These are phyloP conservation scores for Penicillium canescens DNA, from an alignment of 495 filamentous ascomycete genomes.

Conservation along the genomic window DNA sequence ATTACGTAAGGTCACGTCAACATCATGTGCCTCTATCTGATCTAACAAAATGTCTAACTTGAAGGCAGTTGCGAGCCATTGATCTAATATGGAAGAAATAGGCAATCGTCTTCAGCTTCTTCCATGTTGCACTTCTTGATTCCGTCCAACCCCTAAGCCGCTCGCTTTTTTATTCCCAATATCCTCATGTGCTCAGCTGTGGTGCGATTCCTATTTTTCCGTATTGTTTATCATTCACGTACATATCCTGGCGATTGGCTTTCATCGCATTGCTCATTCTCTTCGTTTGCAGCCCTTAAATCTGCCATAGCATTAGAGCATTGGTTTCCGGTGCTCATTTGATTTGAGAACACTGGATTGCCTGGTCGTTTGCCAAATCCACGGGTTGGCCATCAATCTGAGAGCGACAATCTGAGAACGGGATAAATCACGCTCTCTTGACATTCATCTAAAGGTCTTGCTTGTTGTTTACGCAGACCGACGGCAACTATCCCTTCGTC, in stretches of 20 bases:
- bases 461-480: too few species aligned
- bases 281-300: slow-evolving; percentile 2
- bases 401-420: neutral
- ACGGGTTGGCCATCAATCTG: neutral
- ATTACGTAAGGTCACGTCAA: slow-evolving; percentile 24
- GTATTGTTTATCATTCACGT: neutral
- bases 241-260: neutral
- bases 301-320: neutral
- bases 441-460: too few species aligned
- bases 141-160: neutral
- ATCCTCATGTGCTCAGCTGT: neutral
- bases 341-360: neutral
- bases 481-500: too few species aligned
- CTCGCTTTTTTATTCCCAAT: neutral
- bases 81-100: neutral
- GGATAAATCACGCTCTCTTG: too few species aligned
- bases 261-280: slow-evolving; percentile 6
- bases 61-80: neutral
- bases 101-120: neutral
- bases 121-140: neutral
- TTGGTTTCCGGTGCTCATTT: slow-evolving; percentile 2
- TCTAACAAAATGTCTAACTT: neutral
- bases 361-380: too few species aligned
- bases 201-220: neutral
- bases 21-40: slow-evolving; percentile 20